Evolutionary conservation across 192 early-diverging fungal species (phyloP).

Genomic region (Geranomyces variabilis): DNA sequence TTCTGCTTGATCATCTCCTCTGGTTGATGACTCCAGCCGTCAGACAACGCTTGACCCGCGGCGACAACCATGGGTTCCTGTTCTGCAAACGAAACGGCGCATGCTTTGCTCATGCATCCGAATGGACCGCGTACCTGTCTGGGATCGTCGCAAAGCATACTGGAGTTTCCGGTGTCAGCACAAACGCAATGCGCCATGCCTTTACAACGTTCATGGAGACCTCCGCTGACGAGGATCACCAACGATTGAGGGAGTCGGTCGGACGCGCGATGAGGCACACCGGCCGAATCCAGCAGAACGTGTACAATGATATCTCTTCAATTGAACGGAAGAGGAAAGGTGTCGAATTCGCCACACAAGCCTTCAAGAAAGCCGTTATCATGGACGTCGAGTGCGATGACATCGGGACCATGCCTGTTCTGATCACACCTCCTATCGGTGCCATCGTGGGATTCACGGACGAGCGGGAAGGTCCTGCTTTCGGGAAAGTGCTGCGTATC

Average conservation of each 20-base stretch:
- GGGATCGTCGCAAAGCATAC: constrained; percentile 8
- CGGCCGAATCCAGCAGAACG: constrained; percentile 12
- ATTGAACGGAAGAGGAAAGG: constrained; percentile 11
- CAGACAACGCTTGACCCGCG: neutral
- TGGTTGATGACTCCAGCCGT: constrained; percentile 13
- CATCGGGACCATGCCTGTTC: neutral
- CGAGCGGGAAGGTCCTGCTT: neutral
- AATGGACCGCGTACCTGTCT: constrained; percentile 12
- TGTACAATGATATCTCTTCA: constrained; percentile 11
- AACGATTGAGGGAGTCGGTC: constrained; percentile 6
- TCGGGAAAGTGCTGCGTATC: constrained; percentile 18
- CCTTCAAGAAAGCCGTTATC: constrained; percentile 13
- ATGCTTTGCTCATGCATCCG: neutral
- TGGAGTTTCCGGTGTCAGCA: neutral
- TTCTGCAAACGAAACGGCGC: constrained; percentile 17
- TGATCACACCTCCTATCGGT: constrained; percentile 9
- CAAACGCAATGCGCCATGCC: constrained; percentile 9
- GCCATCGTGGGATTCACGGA: constrained; percentile 11
- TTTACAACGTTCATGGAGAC: constrained; percentile 18
- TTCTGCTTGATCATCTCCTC: constrained; percentile 14
- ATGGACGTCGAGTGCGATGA: neutral
- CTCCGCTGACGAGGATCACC: neutral
- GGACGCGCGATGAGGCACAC: constrained; percentile 21
- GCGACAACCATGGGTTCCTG: constrained; percentile 10
- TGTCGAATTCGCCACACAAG: constrained; percentile 10